Evolutionary conservation across 257 asterid genomes (phyloP).

Genomic region (Mentha longifolia): DNA sequence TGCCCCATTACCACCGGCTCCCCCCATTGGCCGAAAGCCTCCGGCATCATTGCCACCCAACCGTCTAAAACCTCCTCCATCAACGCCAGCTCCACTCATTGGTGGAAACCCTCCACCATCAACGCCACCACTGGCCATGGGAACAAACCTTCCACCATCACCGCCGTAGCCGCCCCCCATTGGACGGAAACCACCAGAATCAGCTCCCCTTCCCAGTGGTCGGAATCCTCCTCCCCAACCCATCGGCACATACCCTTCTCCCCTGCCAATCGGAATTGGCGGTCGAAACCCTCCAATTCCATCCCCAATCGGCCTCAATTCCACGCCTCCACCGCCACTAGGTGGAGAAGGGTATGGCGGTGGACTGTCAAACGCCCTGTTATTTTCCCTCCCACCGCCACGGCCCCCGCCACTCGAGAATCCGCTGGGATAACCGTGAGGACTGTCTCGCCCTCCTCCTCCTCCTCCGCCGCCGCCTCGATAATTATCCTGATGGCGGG

Average conservation of each 20-base stretch:
- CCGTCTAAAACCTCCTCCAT: slow-evolving; percentile 41
- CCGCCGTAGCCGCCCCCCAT: slow-evolving; percentile 33
- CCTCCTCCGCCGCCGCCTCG: slow-evolving; percentile 41
- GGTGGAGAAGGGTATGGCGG: slow-evolving; percentile 48
- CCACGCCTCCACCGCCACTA: slow-evolving; percentile 44
- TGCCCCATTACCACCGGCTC: slow-evolving; percentile 40
- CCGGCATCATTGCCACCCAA: slow-evolving; percentile 42
- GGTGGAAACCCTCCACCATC: slow-evolving; percentile 17
- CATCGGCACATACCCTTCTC: slow-evolving; percentile 42
- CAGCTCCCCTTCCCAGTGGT: slow-evolving; percentile 40
- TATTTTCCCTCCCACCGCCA: slow-evolving; percentile 50
- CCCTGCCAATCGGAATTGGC: slow-evolving; percentile 11
- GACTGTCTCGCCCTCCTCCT: slow-evolving; percentile 33
- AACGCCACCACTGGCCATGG: slow-evolving; percentile 22
- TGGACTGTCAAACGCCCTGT: slow-evolving; percentile 55
- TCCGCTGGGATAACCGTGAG: slow-evolving; percentile 37
- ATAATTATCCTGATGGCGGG: slow-evolving; percentile 39
- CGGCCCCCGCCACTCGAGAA: slow-evolving; percentile 38
- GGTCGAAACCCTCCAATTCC: slow-evolving; percentile 43
- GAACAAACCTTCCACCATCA: slow-evolving; percentile 33
- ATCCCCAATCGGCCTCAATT: slow-evolving; percentile 44
- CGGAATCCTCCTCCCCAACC: slow-evolving; percentile 39
- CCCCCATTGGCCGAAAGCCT: slow-evolving; percentile 39
- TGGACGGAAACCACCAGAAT: slow-evolving; percentile 27
- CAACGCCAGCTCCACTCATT: slow-evolving; percentile 32